phyloP scores from a whole-genome alignment of 2,329 filamentous ascomycete genomes.

The Ophiosphaerella korrae region DNA sequence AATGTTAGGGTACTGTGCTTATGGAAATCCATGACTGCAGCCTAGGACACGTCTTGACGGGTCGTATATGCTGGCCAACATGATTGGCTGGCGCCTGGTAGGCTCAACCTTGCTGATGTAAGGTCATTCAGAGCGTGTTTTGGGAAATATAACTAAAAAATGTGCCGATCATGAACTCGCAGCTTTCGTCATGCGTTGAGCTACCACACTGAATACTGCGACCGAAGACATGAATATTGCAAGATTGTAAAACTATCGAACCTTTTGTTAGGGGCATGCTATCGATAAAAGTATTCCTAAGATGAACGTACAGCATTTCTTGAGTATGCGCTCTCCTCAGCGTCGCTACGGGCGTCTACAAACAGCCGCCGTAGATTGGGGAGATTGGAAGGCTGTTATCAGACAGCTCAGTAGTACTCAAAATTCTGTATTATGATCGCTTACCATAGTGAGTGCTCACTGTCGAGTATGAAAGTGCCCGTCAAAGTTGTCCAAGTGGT shows the following conservation, averaged over 20 bases:
- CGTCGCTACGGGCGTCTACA: slow-evolving; percentile 89
- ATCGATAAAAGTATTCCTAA: neutral
- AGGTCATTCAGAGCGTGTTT: too few species aligned
- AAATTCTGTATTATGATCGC: neutral
- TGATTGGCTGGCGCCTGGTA: too few species aligned
- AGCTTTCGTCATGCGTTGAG: slow-evolving; percentile 73
- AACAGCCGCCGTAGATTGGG: slow-evolving; percentile 96
- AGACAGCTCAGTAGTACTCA: neutral
- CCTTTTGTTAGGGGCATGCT: neutral
- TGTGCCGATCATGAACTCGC: slow-evolving; percentile 5
- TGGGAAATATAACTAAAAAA: too few species aligned
- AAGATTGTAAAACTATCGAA: slow-evolving; percentile 87
- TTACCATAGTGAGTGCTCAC: slow-evolving; percentile 21
- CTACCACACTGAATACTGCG: slow-evolving; percentile 89
- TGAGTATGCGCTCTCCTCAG: slow-evolving; percentile 93
- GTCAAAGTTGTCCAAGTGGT: neutral
- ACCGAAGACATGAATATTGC: slow-evolving; percentile 97
- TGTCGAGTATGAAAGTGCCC: neutral
- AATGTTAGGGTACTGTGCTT: too few species aligned
- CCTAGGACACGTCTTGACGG: too few species aligned
- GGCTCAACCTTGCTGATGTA: too few species aligned
- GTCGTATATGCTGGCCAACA: too few species aligned
- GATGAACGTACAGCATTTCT: slow-evolving; percentile 76
- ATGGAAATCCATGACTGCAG: too few species aligned
- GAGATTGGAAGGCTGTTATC: slow-evolving; percentile 69